phyloP scores from a whole-genome alignment of 495 filamentous ascomycete species.

The Cudoniella acicularis region DNA sequence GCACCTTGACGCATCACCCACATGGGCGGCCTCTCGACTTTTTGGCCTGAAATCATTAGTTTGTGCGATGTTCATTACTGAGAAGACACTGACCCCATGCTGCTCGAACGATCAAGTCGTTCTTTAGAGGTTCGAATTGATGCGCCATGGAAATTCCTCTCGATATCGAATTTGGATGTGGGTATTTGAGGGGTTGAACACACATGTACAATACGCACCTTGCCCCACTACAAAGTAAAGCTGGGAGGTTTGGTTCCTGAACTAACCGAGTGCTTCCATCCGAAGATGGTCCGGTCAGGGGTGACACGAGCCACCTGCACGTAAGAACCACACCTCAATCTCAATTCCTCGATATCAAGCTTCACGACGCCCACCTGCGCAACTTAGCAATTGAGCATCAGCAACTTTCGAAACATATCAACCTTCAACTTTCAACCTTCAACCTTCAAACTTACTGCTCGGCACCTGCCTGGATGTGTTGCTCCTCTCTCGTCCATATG shows the following conservation, averaged over 20 bases:
- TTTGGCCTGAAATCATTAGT: slow-evolving; percentile 59
- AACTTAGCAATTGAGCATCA: too few relatives aligned
- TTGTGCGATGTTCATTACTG: background rate
- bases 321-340: too few relatives aligned
- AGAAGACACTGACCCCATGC: slow-evolving; percentile 63
- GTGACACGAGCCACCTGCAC: too few relatives aligned
- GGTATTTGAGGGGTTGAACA: background rate
- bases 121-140: slow-evolving; percentile 76
- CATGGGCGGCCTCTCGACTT: slow-evolving; percentile 85
- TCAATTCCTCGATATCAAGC: too few relatives aligned
- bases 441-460: too few relatives aligned
- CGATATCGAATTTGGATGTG: background rate
- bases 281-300: too few relatives aligned
- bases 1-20: slow-evolving; percentile 99
- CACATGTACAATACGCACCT: background rate
- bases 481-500: background rate
- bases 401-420: too few relatives aligned
- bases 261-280: too few relatives aligned
- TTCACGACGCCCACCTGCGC: too few relatives aligned
- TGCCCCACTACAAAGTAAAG: too few relatives aligned
- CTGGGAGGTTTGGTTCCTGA: background rate
- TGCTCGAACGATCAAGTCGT: slow-evolving; percentile 84
- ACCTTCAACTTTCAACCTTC: too few relatives aligned
- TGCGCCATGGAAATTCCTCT: slow-evolving; percentile 48
- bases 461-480: too few relatives aligned